Evolutionary conservation across 2,329 filamentous ascomycete genomes (phyloP).

Genomic region (Aspergillus fischeri): DNA sequence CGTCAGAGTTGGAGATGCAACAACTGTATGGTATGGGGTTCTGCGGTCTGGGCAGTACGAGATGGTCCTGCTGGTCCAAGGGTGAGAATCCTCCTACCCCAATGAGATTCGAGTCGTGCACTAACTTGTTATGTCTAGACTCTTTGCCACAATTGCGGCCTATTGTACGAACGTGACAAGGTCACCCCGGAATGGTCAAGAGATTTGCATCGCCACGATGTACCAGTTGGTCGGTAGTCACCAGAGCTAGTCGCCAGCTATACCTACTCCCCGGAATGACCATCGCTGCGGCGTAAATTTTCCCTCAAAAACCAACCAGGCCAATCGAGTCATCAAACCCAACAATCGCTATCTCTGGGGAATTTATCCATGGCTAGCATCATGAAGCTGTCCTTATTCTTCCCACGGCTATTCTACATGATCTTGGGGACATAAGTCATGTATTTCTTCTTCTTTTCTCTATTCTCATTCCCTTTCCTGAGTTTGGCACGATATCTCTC

Average conservation of each 20-base stretch:
- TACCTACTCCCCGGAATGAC: not conserved
- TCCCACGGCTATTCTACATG: not conserved
- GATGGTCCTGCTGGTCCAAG: conserved; percentile 82
- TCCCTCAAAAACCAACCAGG: not conserved
- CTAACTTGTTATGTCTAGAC: conserved; percentile 50
- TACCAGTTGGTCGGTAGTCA: conserved; percentile 33
- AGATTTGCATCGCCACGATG: conserved; percentile 57
- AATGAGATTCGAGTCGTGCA: not conserved
- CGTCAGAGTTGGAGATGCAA: conserved; percentile 78
- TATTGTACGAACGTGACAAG: conserved; percentile 82
- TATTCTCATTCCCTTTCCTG: not conserved
- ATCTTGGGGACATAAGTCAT: conserved; percentile 12
- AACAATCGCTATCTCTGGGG: not conserved
- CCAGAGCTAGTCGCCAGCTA: not conserved
- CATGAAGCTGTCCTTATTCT: not conserved
- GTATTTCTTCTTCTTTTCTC: conserved; percentile 9
- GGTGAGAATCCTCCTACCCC: conserved; percentile 51
- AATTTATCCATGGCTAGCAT: not conserved
- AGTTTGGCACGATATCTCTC: conserved; percentile 22
- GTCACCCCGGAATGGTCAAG: conserved; percentile 74
- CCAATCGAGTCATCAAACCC: not conserved
- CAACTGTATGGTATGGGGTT: conserved; percentile 84
- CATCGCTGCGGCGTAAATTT: not conserved
- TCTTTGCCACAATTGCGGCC: conserved; percentile 89
- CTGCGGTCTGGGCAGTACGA: conserved; percentile 88